A percentile compares a stretch with the other conserved stretches of the same genome.
Evolutionary conservation across 2,329 filamentous ascomycete species (phyloP).

Genomic region (Orbilia ellipsospora): DNA sequence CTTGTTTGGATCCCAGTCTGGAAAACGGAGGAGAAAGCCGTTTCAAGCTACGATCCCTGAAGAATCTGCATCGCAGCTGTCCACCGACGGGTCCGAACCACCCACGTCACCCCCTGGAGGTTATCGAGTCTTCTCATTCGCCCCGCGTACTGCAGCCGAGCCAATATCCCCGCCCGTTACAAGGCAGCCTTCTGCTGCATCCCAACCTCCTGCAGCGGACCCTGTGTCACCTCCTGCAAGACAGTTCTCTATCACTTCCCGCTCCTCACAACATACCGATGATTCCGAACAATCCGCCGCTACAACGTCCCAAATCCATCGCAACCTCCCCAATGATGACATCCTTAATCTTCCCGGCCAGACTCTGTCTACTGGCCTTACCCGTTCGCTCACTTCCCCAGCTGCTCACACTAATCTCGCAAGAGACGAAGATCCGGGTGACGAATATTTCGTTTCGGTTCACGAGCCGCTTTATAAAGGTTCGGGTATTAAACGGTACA

Average conservation of each 20-base stretch:
- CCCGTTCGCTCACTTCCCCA: conserved; percentile 64
- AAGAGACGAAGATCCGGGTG: conserved; percentile 43
- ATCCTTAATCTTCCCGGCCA: conserved; percentile 64
- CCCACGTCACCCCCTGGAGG: conserved; percentile 39
- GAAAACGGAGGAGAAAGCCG: conserved; percentile 57
- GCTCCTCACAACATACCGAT: conserved; percentile 47
- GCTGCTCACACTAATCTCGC: conserved; percentile 50
- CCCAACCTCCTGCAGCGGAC: conserved; percentile 34
- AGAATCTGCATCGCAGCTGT: conserved; percentile 49
- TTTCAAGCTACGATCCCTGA: conserved; percentile 52
- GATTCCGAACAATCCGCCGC: conserved; percentile 36
- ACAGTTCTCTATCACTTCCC: conserved; percentile 45
- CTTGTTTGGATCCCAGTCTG: conserved; percentile 56
- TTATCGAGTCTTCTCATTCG: conserved; percentile 48
- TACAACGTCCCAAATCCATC: conserved; percentile 47
- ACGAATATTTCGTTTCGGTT: conserved; percentile 54
- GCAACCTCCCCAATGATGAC: conserved; percentile 64
- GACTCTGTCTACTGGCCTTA: conserved; percentile 69
- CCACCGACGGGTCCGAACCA: conserved; percentile 33
- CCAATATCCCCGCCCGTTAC: conserved; percentile 50
- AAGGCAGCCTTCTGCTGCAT: conserved; percentile 42
- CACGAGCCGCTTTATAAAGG: conserved; percentile 39
- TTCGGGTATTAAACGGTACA: conserved; percentile 69
- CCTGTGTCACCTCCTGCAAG: conserved; percentile 47
- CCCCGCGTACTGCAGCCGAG: conserved; percentile 50